A percentile compares a stretch with the other conserved stretches of the same genome.
Evolutionary conservation across 2,329 filamentous ascomycete genomes (phyloP).

Genomic region (Cercospora beticola): DNA sequence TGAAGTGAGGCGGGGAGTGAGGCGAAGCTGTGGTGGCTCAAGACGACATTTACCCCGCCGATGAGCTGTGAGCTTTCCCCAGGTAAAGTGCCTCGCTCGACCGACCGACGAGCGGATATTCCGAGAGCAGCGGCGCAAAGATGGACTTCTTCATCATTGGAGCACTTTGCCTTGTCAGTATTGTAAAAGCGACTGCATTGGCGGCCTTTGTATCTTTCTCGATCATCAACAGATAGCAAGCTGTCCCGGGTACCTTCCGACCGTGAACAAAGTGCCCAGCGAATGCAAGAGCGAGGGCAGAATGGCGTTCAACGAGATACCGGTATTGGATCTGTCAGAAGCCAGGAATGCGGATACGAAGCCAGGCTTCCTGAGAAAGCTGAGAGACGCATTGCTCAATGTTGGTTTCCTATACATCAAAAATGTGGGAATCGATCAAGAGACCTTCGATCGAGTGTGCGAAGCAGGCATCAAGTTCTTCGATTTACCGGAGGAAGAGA

Average conservation of each 20-base stretch:
- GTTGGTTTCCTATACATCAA: conserved; percentile 87
- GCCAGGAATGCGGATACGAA: conserved; percentile 66
- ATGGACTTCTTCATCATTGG: conserved; percentile 24
- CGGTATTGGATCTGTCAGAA: conserved; percentile 71
- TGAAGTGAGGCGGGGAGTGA: neutral
- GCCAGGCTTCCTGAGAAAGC: conserved; percentile 65
- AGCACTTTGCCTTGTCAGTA: conserved; percentile 18
- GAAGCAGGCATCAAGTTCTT: conserved; percentile 72
- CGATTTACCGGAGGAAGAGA: conserved; percentile 71
- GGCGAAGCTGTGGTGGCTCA: neutral
- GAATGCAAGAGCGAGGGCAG: neutral
- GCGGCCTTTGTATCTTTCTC: conserved; percentile 21
- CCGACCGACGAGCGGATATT: neutral
- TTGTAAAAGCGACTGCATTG: conserved; percentile 23
- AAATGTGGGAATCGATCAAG: conserved; percentile 70
- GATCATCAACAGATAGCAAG: conserved; percentile 6
- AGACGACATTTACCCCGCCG: conserved; percentile 5
- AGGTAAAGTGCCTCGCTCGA: neutral
- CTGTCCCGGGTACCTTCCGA: neutral
- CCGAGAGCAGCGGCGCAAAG: neutral
- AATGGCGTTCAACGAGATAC: conserved; percentile 65
- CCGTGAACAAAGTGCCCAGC: neutral
- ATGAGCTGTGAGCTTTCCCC: conserved; percentile 5
- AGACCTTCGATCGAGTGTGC: conserved; percentile 65
- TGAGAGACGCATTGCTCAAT: conserved; percentile 75